Evolutionary conservation across 2,329 filamentous ascomycete species (phyloP).

Genomic region (Mollisiaceae sp.): DNA sequence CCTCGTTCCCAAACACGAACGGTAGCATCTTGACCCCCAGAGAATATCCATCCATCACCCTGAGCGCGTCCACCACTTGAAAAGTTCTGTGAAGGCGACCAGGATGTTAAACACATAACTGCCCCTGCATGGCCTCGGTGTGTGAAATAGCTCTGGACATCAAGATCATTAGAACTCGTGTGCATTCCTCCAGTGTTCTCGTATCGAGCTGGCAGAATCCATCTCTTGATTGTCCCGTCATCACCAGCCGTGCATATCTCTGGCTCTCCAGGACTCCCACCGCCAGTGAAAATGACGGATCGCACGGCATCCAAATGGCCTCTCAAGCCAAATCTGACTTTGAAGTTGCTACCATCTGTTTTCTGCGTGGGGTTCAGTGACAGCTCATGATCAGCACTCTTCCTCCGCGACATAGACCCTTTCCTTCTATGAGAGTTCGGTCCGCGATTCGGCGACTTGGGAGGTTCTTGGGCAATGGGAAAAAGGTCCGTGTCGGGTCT

Average conservation of each 20-base stretch:
- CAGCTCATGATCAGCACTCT: constrained; percentile 71
- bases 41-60: constrained; percentile 98
- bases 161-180: constrained; percentile 68
- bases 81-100: constrained; percentile 86
- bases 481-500: constrained; percentile 90
- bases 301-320: constrained; percentile 94
- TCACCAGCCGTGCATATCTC: constrained; percentile 97
- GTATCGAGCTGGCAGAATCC: constrained; percentile 87
- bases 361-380: constrained; percentile 61
- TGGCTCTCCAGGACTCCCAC: constrained; percentile 91
- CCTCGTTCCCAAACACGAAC: constrained; percentile 96
- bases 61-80: constrained; percentile 85
- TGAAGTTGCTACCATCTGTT: constrained; percentile 79
- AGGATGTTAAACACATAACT: constrained; percentile 85
- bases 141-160: constrained; percentile 92
- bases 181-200: constrained; percentile 61
- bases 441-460: constrained; percentile 79
- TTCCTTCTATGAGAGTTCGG: constrained; percentile 77
- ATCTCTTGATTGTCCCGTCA: constrained; percentile 94
- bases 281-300: constrained; percentile 94
- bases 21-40: constrained; percentile 91
- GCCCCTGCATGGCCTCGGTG: constrained; percentile 92
- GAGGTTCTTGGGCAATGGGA: constrained; percentile 76
- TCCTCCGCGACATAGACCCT: constrained; percentile 75
- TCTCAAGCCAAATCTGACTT: constrained; percentile 87